Evolutionary conservation across 495 filamentous ascomycete species (phyloP).

Genomic region (Cercophora newfieldiana): DNA sequence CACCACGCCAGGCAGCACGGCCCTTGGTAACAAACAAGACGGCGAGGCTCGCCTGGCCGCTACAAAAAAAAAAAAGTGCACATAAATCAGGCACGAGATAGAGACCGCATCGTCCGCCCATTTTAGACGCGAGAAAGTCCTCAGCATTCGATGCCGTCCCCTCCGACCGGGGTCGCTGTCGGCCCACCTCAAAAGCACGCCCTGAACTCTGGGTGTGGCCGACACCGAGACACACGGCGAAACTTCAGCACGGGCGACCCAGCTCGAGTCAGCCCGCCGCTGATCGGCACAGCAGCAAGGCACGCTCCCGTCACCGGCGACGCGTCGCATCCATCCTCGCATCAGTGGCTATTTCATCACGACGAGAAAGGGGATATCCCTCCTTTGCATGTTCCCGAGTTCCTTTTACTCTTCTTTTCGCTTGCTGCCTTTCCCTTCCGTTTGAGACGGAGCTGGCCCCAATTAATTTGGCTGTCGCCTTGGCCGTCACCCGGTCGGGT

Average conservation of each 20-base stretch:
- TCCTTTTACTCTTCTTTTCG: not conserved
- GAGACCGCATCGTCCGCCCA: not conserved
- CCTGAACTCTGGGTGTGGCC: slow-evolving; percentile 5
- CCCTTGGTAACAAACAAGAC: slow-evolving; percentile 19
- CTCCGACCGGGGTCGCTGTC: slow-evolving; percentile 3
- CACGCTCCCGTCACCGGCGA: slow-evolving; percentile 2
- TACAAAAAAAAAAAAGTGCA: not conserved
- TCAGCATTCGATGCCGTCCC: not conserved
- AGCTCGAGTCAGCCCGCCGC: slow-evolving; percentile 19
- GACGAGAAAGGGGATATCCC: too few relatives aligned
- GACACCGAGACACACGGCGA: slow-evolving; percentile 23
- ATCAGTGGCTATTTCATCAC: not conserved
- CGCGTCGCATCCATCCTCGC: not conserved
- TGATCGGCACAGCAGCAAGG: slow-evolving; percentile 9
- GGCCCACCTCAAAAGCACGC: not conserved
- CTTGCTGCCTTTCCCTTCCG: not conserved
- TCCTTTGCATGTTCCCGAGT: too few relatives aligned
- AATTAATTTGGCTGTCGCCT: not conserved
- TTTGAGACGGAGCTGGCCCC: not conserved
- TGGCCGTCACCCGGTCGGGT: slow-evolving; percentile 8
- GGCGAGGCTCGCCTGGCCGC: not conserved
- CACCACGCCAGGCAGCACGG: slow-evolving; percentile 19
- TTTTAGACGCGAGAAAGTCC: not conserved
- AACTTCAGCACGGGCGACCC: slow-evolving; percentile 17
- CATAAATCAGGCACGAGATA: not conserved